These are phyloP conservation scores for Colletotrichum echinochloae DNA, from an alignment of 2,329 filamentous ascomycete genomes.

Conservation along the genomic window DNA sequence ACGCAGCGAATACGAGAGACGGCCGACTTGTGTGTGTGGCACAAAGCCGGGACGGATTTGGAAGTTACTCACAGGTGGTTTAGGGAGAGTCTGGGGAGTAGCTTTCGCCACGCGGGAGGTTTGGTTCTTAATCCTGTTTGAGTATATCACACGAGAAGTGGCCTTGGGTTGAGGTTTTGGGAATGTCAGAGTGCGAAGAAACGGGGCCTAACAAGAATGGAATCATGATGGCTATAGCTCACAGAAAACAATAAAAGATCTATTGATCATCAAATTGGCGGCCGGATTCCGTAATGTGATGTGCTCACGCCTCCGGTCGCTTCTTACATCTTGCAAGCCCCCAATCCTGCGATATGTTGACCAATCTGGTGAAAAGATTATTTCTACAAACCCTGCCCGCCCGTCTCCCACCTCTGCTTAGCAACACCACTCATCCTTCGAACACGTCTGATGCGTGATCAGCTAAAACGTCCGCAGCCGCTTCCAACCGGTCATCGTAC, in stretches of 20 bases:
- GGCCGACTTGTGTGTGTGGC: neutral
- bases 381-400: neutral
- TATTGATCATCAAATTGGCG: conserved; percentile 19
- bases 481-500: neutral
- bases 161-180: neutral
- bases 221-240: neutral
- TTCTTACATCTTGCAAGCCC: too few relatives aligned
- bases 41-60: neutral
- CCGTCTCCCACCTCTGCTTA: neutral
- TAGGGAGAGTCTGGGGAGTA: neutral
- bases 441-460: neutral
- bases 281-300: neutral
- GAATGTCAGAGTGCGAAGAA: conserved; percentile 8
- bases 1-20: neutral
- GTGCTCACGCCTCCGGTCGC: neutral
- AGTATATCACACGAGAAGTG: conserved; percentile 1
- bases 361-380: neutral
- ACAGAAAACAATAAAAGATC: conserved; percentile 27
- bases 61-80: neutral
- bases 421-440: neutral
- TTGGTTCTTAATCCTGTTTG: conserved; percentile 14
- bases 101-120: neutral
- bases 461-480: neutral
- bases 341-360: neutral
- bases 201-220: neutral